A percentile compares a stretch with the other conserved stretches of the same genome.
These are phyloP conservation scores for Alectoria sarmentosa DNA, from an alignment of 495 filamentous ascomycete species.

Conservation along the genomic window DNA sequence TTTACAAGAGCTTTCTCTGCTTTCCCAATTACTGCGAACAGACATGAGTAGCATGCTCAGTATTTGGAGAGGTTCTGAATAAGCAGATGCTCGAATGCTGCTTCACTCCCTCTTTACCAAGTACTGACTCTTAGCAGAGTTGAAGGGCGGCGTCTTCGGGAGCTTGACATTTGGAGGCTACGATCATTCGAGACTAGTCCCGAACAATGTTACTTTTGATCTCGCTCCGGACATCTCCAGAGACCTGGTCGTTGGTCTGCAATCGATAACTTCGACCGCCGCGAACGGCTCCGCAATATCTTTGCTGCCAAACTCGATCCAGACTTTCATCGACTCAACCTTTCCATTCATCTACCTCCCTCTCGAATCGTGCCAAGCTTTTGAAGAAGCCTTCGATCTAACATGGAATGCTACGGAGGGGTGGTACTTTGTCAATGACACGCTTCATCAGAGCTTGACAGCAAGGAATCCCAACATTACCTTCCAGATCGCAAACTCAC, in stretches of 20 bases:
- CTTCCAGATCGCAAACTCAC: slow-evolving; percentile 40
- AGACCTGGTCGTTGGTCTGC: slow-evolving; percentile 45
- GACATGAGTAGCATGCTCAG: neutral
- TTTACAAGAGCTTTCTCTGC: neutral
- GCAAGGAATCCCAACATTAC: slow-evolving; percentile 41
- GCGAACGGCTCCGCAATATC: slow-evolving; percentile 18
- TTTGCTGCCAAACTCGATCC: slow-evolving; percentile 22
- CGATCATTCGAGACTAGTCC: slow-evolving; percentile 42
- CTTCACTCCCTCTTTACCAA: too few relatives aligned
- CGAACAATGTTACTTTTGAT: slow-evolving; percentile 35
- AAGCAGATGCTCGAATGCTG: neutral
- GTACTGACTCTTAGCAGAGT: slow-evolving; percentile 37
- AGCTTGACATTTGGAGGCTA: slow-evolving; percentile 51
- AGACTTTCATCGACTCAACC: slow-evolving; percentile 46
- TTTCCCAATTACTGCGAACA: neutral
- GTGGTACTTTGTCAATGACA: slow-evolving; percentile 45
- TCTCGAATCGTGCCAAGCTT: slow-evolving; percentile 40
- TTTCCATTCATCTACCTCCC: slow-evolving; percentile 50
- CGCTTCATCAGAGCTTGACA: slow-evolving; percentile 36
- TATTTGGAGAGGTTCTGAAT: neutral
- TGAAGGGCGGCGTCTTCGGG: slow-evolving; percentile 38
- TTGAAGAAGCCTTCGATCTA: slow-evolving; percentile 47
- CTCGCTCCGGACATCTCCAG: slow-evolving; percentile 40
- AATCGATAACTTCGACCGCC: slow-evolving; percentile 36
- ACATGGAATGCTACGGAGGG: slow-evolving; percentile 35